These are phyloP conservation scores for Flaveria trinervia DNA, from an alignment of 129 eudicot species.

Conservation along the genomic window DNA sequence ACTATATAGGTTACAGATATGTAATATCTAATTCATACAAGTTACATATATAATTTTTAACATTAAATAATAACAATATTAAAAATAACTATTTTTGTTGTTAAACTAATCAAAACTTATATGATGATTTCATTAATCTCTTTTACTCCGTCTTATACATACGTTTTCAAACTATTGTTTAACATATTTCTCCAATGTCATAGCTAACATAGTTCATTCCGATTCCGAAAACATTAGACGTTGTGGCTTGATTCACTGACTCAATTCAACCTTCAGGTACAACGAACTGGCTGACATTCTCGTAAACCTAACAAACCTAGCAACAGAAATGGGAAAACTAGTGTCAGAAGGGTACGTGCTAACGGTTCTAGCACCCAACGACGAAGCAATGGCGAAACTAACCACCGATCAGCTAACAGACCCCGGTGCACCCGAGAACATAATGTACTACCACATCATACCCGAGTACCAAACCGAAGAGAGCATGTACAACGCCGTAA, in stretches of 20 bases:
- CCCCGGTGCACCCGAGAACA: constrained; percentile 74
- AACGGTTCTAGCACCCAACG: not conserved
- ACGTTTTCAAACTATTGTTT: too few species aligned
- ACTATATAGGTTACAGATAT: too few species aligned
- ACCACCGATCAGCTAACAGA: constrained; percentile 67
- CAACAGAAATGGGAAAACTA: constrained; percentile 1
- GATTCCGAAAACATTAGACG: too few species aligned
- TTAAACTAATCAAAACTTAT: too few species aligned
- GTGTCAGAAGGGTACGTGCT: constrained; percentile 2
- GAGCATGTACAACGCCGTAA: constrained; percentile 54
- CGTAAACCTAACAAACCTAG: not conserved
- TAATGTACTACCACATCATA: constrained; percentile 63
- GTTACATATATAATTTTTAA: too few species aligned
- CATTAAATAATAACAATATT: too few species aligned
- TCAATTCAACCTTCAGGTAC: not conserved
- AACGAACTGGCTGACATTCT: constrained; percentile 11
- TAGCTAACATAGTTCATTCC: too few species aligned
- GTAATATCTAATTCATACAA: too few species aligned
- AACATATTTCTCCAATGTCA: too few species aligned
- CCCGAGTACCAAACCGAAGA: constrained; percentile 84
- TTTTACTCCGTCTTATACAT: too few species aligned
- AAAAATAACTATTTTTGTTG: too few species aligned
- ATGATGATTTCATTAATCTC: too few species aligned
- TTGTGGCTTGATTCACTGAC: not conserved
- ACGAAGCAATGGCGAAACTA: constrained; percentile 46